Conservation (phyloP, 2,329 filamentous ascomycete genomes). For the Metarhizium sp. region DNA sequence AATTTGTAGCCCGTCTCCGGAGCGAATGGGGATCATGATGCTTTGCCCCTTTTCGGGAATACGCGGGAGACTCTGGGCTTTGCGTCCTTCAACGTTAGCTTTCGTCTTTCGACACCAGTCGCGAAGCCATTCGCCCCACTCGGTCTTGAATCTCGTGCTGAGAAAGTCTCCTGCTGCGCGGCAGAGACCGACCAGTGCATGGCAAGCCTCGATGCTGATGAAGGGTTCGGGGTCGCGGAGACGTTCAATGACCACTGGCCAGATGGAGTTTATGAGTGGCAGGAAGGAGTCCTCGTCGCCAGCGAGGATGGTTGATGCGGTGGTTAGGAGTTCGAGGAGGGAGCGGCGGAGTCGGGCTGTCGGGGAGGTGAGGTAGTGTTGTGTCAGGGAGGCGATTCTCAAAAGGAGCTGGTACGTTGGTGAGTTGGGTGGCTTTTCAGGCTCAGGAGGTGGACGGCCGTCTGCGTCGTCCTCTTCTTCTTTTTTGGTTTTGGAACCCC, state of each 20-base stretch:
- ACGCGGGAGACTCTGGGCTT: neutral
- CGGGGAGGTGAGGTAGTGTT: constrained; percentile 82
- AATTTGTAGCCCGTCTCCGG: constrained; percentile 13
- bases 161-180: constrained; percentile 72
- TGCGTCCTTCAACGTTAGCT: constrained; percentile 11
- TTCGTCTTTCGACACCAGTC: constrained; percentile 38
- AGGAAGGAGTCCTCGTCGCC: constrained; percentile 75
- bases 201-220: constrained; percentile 60
- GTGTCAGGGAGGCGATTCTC: constrained; percentile 73
- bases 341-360: constrained; percentile 70
- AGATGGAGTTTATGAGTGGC: constrained; percentile 81
- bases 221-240: constrained; percentile 59
- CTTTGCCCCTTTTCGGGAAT: neutral
- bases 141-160: constrained; percentile 60
- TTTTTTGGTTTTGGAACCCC: constrained; percentile 26
- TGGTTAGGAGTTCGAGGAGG: constrained; percentile 67
- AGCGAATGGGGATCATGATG: constrained; percentile 24
- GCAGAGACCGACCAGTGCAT: constrained; percentile 61
- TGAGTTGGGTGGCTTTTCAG: constrained; percentile 56
- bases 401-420: constrained; percentile 75
- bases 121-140: constrained; percentile 53
- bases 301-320: constrained; percentile 62
- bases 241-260: constrained; percentile 69
- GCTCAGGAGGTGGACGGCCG: constrained; percentile 24
- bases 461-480: constrained; percentile 25